Evolutionary conservation across 1,139 yeast genomes (phyloP).

Genomic region (Suhomyces atakaporum): DNA sequence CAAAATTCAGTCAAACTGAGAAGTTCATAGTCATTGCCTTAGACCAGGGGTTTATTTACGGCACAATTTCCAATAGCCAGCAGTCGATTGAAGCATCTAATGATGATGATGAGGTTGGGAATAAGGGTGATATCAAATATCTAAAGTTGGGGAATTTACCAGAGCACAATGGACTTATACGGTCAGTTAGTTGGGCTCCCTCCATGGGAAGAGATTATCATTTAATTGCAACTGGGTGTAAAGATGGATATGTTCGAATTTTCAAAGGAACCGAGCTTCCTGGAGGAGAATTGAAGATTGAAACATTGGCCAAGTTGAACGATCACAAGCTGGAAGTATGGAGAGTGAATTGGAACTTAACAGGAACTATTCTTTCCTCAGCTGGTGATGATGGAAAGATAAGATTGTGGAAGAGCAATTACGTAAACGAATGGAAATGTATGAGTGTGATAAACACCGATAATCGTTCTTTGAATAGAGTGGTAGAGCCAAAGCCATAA

Average conservation of each 20-base stretch:
- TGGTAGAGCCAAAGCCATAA: slow-evolving; percentile 4
- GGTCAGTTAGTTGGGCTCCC: slow-evolving; percentile 97
- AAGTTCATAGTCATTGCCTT: slow-evolving; percentile 82
- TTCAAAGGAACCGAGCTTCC: slow-evolving; percentile 61
- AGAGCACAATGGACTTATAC: slow-evolving; percentile 82
- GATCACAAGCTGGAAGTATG: slow-evolving; percentile 92
- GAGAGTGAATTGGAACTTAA: slow-evolving; percentile 92
- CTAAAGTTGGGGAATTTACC: slow-evolving; percentile 49
- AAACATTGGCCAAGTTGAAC: slow-evolving; percentile 44
- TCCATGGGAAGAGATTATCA: slow-evolving; percentile 91
- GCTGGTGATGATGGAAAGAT: slow-evolving; percentile 96
- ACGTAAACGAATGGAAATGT: slow-evolving; percentile 85
- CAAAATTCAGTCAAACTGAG: slow-evolving; percentile 72
- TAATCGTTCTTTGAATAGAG: slow-evolving; percentile 20
- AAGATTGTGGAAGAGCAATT: slow-evolving; percentile 87
- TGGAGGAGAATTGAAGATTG: slow-evolving; percentile 37
- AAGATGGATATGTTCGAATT: slow-evolving; percentile 88
- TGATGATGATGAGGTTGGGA: slow-evolving; percentile 25
- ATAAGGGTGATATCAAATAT: slow-evolving; percentile 26
- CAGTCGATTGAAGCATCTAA: slow-evolving; percentile 34
- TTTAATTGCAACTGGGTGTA: slow-evolving; percentile 90
- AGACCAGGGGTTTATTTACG: slow-evolving; percentile 82
- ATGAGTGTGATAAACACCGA: slow-evolving; percentile 85
- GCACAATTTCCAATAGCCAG: slow-evolving; percentile 32
- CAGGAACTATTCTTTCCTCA: slow-evolving; percentile 89